Base-by-base conservation (phyloP, 177 flowering plant genomes). In the Vitis hybrid region DNA sequence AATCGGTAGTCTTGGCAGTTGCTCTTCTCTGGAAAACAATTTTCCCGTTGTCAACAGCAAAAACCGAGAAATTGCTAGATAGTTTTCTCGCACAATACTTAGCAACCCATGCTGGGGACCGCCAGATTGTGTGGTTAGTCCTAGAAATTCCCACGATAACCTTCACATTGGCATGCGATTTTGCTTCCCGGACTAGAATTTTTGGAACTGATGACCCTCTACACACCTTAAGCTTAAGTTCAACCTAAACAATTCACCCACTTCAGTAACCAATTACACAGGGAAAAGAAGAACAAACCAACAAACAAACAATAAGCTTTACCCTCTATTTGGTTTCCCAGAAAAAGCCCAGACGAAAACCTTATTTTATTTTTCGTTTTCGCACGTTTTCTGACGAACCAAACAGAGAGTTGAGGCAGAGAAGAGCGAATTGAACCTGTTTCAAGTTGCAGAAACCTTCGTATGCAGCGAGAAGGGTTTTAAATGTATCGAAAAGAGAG, bases 1-100 rank as follows among this genome's bases (percentile, higher is more conserved):
- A 10, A 33, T 62, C 49, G 1, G 13, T 1, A 56, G 11, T 31
- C 3, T 33, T 26, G 20, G 16, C 1, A 65, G 62, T 55, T 26
- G 73, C 76, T 52, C 72, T 78, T 62, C 80, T 78, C 58, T 77
- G 67, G 72, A 75, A 89, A 10, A 80, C 69, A 62, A 84, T 68
- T 78, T 86, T 89, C 45, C 90, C 86, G 74, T 81, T 82, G 22
- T 83, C 76, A 57, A 87, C 89, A 12, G 86, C 90, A 29, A 77
- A 68, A 74, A 89, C 86, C 4, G 75, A 65, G 62, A 67, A 69
- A 64, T 55, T 60, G 5, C 71, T 78, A 2, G 82, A 56, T 55
- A 89, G 78, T 20, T 84, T 89, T 68, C 62, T 81, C 9, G 88
- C 84, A 65, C 93, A 89, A 33, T 81, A 84, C 71, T 87, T 85